Evolutionary conservation across 768 basidiomycete species (phyloP), one percentile per base, ranked within the genome.

Genomic region (Tremella fuciformis): DNA sequence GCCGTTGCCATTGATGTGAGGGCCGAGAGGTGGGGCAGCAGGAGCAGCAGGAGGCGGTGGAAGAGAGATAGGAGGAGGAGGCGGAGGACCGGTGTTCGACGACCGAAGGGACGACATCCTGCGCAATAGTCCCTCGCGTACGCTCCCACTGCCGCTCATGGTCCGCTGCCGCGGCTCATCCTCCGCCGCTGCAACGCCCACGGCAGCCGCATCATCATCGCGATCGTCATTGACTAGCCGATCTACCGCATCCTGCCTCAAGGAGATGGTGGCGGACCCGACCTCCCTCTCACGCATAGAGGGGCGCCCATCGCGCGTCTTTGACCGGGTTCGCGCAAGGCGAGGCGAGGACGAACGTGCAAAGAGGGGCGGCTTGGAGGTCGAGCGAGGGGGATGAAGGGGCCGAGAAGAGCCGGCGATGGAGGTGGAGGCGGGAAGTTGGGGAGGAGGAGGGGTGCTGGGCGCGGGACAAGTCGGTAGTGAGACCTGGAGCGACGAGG

Each of bases 191-290:
- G 42, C 16, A 46, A 15, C n/a, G 15, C n/a, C 7, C 6, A 8
- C n/a, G 16, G 42, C n/a, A 46, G n/a, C n/a, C 16, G 6, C n/a
- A 46, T 46, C 42, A 46, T 56, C 37, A 16, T 65, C 64, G 0
- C 58, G 65, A 13, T 73, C 66, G 18, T 68, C 69, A 50, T 55
- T 48, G 16, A 58, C 63, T 24, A 70, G 34, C 3, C 53, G 22
- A 25, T 65, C 54, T 1, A 70, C 69, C 18, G 55, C 71, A 7
- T 54, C 63, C 4, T 60, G 58, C 4, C 71, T 40, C 8, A 73
- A 51, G 42, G 55, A 60, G 48, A 73, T 70, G 1, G 66, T 73
- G 3, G 71, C 71, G 16, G 60, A 63, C n/a, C 67, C 71, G 11
- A 66, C 52, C 48, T 73, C 67, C 21, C 62, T 52, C 1, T 25